Conservation (phyloP, 2,329 filamentous ascomycete species). For the Helminthosporium solani region DNA sequence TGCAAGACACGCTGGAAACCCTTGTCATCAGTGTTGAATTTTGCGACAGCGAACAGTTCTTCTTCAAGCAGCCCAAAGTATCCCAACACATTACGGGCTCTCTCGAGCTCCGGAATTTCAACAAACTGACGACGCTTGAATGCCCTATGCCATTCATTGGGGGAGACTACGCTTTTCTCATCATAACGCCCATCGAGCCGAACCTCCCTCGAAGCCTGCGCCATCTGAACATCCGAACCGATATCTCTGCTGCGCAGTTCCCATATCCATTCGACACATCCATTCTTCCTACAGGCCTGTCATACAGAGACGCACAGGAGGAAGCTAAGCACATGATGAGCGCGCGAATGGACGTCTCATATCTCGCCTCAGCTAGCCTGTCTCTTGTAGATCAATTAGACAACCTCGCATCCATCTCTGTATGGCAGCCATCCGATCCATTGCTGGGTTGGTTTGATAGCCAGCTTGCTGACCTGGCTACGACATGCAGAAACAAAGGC, state of each 20-base stretch:
- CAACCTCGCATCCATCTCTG: constrained; percentile 21
- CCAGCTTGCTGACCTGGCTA: constrained; percentile 25
- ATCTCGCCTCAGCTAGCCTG: constrained; percentile 23
- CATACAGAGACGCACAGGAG: constrained; percentile 17
- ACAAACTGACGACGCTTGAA: constrained; percentile 26
- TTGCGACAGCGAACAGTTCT: constrained; percentile 15
- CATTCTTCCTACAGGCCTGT: constrained; percentile 14
- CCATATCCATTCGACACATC: constrained; percentile 21
- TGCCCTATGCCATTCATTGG: constrained; percentile 27
- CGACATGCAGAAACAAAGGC: constrained; percentile 25
- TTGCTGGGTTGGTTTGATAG: constrained; percentile 24
- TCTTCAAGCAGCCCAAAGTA: constrained; percentile 25
- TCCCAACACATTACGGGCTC: constrained; percentile 16
- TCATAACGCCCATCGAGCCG: constrained; percentile 21
- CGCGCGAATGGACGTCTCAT: constrained; percentile 30
- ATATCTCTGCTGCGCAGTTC: constrained; percentile 27
- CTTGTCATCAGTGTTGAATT: constrained; percentile 26
- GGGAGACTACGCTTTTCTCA: constrained; percentile 23
- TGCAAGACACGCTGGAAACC: constrained; percentile 15
- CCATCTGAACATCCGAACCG: constrained; percentile 25
- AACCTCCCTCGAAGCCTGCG: constrained; percentile 24
- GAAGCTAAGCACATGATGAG: constrained; percentile 15
- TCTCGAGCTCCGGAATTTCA: constrained; percentile 24
- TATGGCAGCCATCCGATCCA: constrained; percentile 31
- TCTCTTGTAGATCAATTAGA: constrained; percentile 18